Percentiles rank a stretch among this genome's conserved stretches.
Evolutionary conservation across 192 early-diverging fungal species (phyloP).

Genomic region (Polychytrium aggregatum): DNA sequence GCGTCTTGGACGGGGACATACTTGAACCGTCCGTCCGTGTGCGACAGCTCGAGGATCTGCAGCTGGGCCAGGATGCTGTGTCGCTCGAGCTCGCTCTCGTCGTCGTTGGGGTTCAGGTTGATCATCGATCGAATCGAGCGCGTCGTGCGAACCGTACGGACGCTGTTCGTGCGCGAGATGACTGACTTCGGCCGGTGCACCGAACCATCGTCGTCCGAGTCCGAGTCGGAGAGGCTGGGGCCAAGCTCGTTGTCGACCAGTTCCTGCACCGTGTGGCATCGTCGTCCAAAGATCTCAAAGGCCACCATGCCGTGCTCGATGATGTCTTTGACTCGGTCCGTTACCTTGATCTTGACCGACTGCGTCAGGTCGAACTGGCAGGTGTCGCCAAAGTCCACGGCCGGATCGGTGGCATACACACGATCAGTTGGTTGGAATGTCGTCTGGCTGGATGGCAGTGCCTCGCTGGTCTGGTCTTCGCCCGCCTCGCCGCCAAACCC

Average conservation of each 20-base stretch:
- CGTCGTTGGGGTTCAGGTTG: too few relatives aligned
- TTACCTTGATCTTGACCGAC: constrained; percentile 18
- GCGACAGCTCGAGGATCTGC: constrained; percentile 23
- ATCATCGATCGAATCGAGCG: too few relatives aligned
- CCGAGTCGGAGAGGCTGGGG: too few relatives aligned
- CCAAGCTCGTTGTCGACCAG: constrained; percentile 13
- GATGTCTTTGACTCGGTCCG: constrained; percentile 6
- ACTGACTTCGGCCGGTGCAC: too few relatives aligned
- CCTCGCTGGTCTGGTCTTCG: too few relatives aligned
- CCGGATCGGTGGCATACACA: constrained; percentile 48
- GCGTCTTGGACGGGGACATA: constrained; percentile 18
- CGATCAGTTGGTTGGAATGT: constrained; percentile 17
- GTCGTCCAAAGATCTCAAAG: constrained; percentile 26
- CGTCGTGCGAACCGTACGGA: too few relatives aligned
- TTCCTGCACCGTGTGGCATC: not conserved
- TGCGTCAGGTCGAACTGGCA: constrained; percentile 40
- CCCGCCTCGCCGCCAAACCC: too few relatives aligned
- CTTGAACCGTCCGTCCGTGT: constrained; percentile 18
- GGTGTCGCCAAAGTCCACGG: constrained; percentile 34
- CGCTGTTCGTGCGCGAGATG: too few relatives aligned
- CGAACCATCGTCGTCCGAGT: too few relatives aligned
- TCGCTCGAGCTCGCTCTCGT: too few relatives aligned
- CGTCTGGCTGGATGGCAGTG: too few relatives aligned
- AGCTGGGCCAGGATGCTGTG: constrained; percentile 20
- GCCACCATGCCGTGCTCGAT: constrained; percentile 11